phyloP scores from a whole-genome alignment of 257 asterid species.

The Nicotiana undulata region DNA sequence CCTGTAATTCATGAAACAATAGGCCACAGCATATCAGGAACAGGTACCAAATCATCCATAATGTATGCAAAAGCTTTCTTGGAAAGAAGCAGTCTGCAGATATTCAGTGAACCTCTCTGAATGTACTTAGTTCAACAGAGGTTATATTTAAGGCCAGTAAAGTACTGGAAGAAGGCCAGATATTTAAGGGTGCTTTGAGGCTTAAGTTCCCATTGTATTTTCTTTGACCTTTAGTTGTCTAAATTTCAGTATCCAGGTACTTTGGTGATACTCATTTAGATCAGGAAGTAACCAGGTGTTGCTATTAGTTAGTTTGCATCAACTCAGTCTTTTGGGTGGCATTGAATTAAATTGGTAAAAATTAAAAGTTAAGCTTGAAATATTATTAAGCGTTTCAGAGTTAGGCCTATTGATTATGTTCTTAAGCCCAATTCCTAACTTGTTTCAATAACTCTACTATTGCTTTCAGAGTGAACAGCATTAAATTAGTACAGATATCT shows the following conservation, averaged over 20 bases:
- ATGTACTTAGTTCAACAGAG: neutral
- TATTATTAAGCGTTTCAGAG: neutral
- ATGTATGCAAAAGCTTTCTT: neutral
- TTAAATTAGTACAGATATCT: neutral
- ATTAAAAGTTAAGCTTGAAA: neutral
- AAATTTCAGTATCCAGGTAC: neutral
- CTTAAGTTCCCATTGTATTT: neutral
- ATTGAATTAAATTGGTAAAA: neutral
- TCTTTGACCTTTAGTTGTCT: neutral
- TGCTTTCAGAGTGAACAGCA: neutral
- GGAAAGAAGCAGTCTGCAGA: neutral
- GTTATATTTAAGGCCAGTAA: neutral
- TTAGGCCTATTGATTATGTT: neutral
- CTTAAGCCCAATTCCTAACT: neutral
- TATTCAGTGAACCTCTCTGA: neutral
- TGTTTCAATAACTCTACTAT: neutral
- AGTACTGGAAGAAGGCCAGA: neutral
- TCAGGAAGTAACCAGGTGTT: neutral
- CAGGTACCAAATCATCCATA: neutral
- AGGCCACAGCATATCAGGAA: neutral
- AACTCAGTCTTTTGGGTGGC: neutral
- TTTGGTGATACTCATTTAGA: neutral
- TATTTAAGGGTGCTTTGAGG: neutral
- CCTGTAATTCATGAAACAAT: conserved; percentile 27
- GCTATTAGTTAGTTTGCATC: neutral